Evolutionary conservation across 306 rosid genomes (phyloP).

Genomic region (Rosa chinensis): DNA sequence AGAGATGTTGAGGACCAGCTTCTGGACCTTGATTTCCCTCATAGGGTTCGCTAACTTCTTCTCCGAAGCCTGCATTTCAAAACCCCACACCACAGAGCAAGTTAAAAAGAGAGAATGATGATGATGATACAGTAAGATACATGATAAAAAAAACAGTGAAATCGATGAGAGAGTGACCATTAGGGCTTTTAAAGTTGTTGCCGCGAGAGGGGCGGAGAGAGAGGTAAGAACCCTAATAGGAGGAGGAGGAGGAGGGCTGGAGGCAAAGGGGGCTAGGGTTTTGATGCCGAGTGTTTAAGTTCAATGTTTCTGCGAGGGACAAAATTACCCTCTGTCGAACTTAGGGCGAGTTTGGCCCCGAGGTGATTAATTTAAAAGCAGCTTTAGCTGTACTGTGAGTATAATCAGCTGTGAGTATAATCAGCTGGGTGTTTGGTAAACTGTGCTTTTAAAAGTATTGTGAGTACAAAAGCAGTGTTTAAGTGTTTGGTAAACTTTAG

Average conservation of each 20-base stretch:
- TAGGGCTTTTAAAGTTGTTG: conserved; percentile 15
- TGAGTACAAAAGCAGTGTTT: too few species aligned
- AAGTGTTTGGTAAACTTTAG: too few species aligned
- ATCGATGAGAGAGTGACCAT: conserved; percentile 2
- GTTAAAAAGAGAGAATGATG: background rate
- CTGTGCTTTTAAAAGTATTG: too few species aligned
- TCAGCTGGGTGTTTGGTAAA: too few species aligned
- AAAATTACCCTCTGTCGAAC: background rate
- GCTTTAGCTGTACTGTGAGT: too few species aligned
- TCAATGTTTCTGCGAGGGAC: background rate
- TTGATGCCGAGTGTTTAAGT: conserved; percentile 1
- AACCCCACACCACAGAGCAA: background rate
- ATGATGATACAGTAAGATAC: background rate
- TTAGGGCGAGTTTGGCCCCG: too few species aligned
- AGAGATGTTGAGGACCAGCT: conserved; percentile 78
- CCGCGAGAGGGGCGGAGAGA: background rate
- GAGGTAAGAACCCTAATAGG: conserved; percentile 6
- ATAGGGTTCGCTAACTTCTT: conserved; percentile 70
- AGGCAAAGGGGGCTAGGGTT: conserved; percentile 21
- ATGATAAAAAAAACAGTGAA: background rate
- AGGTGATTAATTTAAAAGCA: too few species aligned
- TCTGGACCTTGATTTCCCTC: conserved; percentile 83
- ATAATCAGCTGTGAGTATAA: too few species aligned
- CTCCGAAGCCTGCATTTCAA: conserved; percentile 60
- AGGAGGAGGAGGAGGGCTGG: background rate